A percentile compares a stretch with the other conserved stretches of the same genome.
phyloP scores from a whole-genome alignment of 371 early-diverging fungal genomes.

The Modicella reniformis region DNA sequence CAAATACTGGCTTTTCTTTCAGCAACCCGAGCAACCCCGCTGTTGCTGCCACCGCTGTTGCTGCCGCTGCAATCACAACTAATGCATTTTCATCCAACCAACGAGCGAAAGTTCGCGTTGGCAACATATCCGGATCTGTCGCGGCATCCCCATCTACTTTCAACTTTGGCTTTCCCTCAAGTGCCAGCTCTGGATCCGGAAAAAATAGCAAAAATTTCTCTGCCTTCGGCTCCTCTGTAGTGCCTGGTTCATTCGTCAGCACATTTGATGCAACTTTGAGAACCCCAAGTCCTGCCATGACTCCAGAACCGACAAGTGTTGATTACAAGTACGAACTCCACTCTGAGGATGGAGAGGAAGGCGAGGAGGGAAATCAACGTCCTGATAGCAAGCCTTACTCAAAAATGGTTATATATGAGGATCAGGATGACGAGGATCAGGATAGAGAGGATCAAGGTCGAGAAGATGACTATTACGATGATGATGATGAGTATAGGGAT shows the following conservation, averaged over 20 bases:
- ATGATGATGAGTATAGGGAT: not conserved
- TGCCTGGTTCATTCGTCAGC: not conserved
- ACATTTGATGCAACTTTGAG: not conserved
- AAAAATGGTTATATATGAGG: not conserved
- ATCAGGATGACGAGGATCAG: conserved; percentile 4
- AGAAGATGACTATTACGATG: conserved; percentile 5
- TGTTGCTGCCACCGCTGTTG: not conserved
- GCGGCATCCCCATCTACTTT: conserved; percentile 4
- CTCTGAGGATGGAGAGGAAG: not conserved
- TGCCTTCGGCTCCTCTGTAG: not conserved
- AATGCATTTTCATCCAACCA: not conserved
- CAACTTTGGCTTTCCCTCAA: conserved; percentile 20
- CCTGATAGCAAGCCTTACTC: not conserved
- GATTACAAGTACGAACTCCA: not conserved
- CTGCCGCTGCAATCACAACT: not conserved
- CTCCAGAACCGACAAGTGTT: not conserved
- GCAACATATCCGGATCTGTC: not conserved
- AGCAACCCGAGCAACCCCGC: not conserved
- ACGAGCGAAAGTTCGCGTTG: not conserved
- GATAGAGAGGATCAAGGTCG: too few relatives aligned
- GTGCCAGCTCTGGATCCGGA: not conserved
- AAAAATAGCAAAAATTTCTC: not conserved
- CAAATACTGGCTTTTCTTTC: not conserved
- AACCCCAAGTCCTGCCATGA: not conserved
- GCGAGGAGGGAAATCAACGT: not conserved